Base-by-base conservation (phyloP, 495 filamentous ascomycete genomes). In the Talaromyces nanjingensis region DNA sequence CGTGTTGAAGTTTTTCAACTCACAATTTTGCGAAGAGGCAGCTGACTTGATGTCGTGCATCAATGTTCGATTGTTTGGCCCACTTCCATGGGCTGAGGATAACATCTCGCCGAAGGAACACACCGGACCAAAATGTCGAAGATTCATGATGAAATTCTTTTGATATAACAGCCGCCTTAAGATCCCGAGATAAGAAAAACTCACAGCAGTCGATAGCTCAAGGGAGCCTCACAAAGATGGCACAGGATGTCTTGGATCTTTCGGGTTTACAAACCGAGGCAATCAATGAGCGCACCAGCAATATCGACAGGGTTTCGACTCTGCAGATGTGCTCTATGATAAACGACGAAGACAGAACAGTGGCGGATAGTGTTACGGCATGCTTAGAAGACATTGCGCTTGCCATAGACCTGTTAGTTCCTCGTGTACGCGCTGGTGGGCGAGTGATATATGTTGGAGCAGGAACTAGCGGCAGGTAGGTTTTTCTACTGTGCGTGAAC, bases 371-470 rank as follows among this genome's bases (percentile, higher is more conserved):
- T 22, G 66, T 77, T 27, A 66, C 65, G 4, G 63, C 65, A 7
- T 78, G 72, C 60, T 63, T 77, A 20, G 66, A 70, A 0, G 65
- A 66, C 6, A 76, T 77, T 20, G 72, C 72, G 14, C 65, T 31
- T 37, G 71, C 74, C 8, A 75, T 77, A 49, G 71, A 77, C 45
- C 64, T 64, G 2, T 54, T 77, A 61, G 62, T 71, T 29, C 65
- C 67, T 18, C 73, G 74, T 6, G 73, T 78, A n/a, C 67, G 66
- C 37, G 64, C 55, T 34, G 74, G 76, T 16, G 76, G 76, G n/a
- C 63, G 74, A 47, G 72, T 78, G 12, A 62, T 78, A 6, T 77
- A 78, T 63, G 74, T 77, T 8, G 74, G 76, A 3, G 76, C 76
- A 11, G 76, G 76, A 6, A 77, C 76, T 4, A 78, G 76, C 61